Conservation (phyloP, 768 basidiomycete genomes). For the Holtermannia corniformis region DNA sequence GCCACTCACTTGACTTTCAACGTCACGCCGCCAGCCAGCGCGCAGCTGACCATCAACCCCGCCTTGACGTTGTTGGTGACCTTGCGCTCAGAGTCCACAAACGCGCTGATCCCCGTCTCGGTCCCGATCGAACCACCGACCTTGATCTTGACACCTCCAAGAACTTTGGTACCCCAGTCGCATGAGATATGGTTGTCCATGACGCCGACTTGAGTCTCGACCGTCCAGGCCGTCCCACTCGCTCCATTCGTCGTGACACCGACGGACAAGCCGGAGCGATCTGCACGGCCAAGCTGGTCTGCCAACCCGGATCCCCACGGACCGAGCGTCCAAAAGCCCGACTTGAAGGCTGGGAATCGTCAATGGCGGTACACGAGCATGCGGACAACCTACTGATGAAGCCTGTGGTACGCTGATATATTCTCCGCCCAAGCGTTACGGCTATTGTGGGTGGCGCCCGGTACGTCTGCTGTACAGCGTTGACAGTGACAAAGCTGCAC, state of each 20-base stretch:
- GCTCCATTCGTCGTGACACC: constrained; percentile 28
- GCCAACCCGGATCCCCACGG: constrained; percentile 34
- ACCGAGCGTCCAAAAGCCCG: constrained; percentile 40
- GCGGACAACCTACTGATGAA: constrained; percentile 30
- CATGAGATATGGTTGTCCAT: constrained; percentile 23
- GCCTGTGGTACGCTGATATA: constrained; percentile 39
- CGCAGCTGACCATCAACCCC: constrained; percentile 32
- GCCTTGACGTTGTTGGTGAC: constrained; percentile 35
- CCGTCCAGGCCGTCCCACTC: constrained; percentile 37
- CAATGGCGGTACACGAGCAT: background rate
- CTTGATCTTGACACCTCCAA: constrained; percentile 37
- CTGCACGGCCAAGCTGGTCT: constrained; percentile 7
- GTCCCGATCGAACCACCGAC: constrained; percentile 29
- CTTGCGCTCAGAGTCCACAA: constrained; percentile 37
- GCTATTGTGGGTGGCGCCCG: constrained; percentile 37
- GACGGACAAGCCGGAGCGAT: constrained; percentile 30
- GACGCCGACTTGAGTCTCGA: constrained; percentile 32
- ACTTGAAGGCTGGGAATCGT: constrained; percentile 18
- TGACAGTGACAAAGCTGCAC: constrained; percentile 28
- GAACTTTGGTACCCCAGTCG: constrained; percentile 31
- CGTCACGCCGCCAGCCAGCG: constrained; percentile 34
- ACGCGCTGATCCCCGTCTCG: constrained; percentile 21
- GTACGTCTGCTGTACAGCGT: constrained; percentile 33
- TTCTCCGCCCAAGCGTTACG: constrained; percentile 35
- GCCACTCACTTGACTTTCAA: constrained; percentile 30